Conservation (phyloP, 1,284 basidiomycete genomes). For the Puccinia hordei region DNA sequence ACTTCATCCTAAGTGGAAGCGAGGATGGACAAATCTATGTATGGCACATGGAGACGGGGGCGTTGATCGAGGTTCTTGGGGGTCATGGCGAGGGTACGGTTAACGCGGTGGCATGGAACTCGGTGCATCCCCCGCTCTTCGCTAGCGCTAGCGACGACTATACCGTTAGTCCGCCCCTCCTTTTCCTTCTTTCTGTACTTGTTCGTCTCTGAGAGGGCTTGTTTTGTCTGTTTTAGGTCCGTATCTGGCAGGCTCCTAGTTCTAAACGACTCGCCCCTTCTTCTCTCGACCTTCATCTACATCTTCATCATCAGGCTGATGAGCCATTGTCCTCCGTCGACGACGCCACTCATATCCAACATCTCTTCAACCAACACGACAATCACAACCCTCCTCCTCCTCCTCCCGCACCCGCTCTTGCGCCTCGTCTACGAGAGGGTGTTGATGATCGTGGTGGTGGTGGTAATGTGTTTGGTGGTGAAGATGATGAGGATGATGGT, state of each 20-base stretch:
- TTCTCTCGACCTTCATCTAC: too few species aligned
- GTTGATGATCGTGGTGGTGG: too few species aligned
- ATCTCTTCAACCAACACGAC: too few species aligned
- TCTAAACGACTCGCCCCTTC: not conserved
- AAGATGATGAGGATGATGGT: too few species aligned
- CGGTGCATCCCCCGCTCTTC: conserved; percentile 77
- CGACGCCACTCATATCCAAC: too few species aligned
- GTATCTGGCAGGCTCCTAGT: conserved; percentile 49
- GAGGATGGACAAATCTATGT: conserved; percentile 92
- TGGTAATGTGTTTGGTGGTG: too few species aligned
- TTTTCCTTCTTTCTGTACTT: too few species aligned
- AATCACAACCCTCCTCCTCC: too few species aligned
- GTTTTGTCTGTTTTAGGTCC: conserved; percentile 15
- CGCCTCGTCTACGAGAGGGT: too few species aligned
- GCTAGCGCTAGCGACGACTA: conserved; percentile 64
- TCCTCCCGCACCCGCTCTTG: too few species aligned
- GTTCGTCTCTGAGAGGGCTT: conserved; percentile 17
- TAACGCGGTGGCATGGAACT: conserved; percentile 96
- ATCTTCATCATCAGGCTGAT: too few species aligned
- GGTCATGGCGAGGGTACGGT: conserved; percentile 86
- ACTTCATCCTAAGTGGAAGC: conserved; percentile 88
- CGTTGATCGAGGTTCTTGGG: conserved; percentile 75
- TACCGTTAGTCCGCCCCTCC: conserved; percentile 52
- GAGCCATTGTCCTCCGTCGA: too few species aligned
- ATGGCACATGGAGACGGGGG: conserved; percentile 86